These are phyloP conservation scores for Colletotrichum chlorophyti DNA, from an alignment of 2,329 filamentous ascomycete genomes.

Conservation along the genomic window DNA sequence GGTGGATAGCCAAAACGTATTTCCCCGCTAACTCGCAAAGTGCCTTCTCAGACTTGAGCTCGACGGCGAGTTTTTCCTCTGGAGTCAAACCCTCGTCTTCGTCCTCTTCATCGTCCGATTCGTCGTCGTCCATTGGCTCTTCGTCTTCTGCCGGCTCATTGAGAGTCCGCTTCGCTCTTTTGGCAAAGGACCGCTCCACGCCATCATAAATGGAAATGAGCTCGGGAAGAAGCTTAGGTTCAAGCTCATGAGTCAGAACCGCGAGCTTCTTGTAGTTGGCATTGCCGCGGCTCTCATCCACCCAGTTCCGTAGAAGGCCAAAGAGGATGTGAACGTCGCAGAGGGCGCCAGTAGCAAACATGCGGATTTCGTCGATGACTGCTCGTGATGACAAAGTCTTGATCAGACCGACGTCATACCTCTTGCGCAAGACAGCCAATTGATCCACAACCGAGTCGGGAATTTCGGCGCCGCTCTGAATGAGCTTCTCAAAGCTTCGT, in stretches of 20 bases:
- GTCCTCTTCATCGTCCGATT: constrained; percentile 60
- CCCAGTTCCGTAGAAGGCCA: constrained; percentile 68
- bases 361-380: constrained; percentile 78
- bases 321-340: constrained; percentile 87
- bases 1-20: constrained; percentile 80
- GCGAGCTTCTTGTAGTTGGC: constrained; percentile 46
- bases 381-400: constrained; percentile 71
- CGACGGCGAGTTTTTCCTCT: constrained; percentile 66
- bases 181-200: constrained; percentile 80
- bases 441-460: constrained; percentile 65
- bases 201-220: constrained; percentile 80
- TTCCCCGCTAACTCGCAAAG: constrained; percentile 88
- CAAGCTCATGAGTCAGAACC: constrained; percentile 73
- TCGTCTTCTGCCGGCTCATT: constrained; percentile 75
- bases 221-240: constrained; percentile 66
- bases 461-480: constrained; percentile 63
- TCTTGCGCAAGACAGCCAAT: constrained; percentile 60
- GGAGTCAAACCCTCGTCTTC: constrained; percentile 60
- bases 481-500: constrained; percentile 60
- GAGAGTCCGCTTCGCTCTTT: constrained; percentile 67
- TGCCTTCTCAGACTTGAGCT: constrained; percentile 81
- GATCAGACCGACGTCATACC: constrained; percentile 69
- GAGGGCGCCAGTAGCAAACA: constrained; percentile 76
- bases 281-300: constrained; percentile 43
- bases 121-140: constrained; percentile 71